phyloP scores from a whole-genome alignment of 768 basidiomycete genomes.

The Termitomyces sp. region DNA sequence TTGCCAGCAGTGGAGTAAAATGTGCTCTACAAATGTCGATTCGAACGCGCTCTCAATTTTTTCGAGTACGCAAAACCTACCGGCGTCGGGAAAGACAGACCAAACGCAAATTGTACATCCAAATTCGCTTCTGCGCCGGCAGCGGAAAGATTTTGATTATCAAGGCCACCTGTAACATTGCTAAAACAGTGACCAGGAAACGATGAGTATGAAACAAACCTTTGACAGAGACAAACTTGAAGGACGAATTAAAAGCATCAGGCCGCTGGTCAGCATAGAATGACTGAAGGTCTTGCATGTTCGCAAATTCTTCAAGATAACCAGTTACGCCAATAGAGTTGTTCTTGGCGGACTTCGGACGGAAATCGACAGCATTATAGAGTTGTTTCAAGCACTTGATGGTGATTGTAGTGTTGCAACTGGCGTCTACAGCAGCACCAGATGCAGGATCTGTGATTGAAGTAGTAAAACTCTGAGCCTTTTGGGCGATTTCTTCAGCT shows the following conservation, averaged over 20 bases:
- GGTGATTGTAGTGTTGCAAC: conserved; percentile 46
- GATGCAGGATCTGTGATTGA: conserved; percentile 17
- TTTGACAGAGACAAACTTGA: conserved; percentile 48
- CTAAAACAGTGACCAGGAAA: conserved; percentile 9
- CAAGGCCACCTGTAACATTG: conserved; percentile 43
- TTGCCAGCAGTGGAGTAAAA: conserved; percentile 60
- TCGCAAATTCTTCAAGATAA: conserved; percentile 51
- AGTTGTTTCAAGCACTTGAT: conserved; percentile 47
- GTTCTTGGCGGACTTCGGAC: conserved; percentile 28
- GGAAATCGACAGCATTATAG: conserved; percentile 46
- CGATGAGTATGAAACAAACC: conserved; percentile 28
- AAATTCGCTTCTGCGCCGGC: conserved; percentile 64
- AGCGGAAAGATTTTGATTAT: conserved; percentile 45
- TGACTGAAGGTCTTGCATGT: conserved; percentile 41
- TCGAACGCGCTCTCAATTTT: neutral
- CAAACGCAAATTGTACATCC: conserved; percentile 64
- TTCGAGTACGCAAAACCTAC: conserved; percentile 4
- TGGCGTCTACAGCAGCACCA: conserved; percentile 36
- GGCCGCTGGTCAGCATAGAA: conserved; percentile 47
- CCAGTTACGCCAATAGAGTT: conserved; percentile 49
- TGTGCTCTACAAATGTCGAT: conserved; percentile 24
- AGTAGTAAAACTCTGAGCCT: conserved; percentile 8
- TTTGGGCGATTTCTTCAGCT: conserved; percentile 1
- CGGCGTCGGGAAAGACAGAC: conserved; percentile 56
- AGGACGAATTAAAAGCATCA: conserved; percentile 42